Percentiles rank a stretch among this genome's conserved stretches.
Conservation (phyloP, 2,329 filamentous ascomycete species). For the Chrysoporthe austroafricana region DNA sequence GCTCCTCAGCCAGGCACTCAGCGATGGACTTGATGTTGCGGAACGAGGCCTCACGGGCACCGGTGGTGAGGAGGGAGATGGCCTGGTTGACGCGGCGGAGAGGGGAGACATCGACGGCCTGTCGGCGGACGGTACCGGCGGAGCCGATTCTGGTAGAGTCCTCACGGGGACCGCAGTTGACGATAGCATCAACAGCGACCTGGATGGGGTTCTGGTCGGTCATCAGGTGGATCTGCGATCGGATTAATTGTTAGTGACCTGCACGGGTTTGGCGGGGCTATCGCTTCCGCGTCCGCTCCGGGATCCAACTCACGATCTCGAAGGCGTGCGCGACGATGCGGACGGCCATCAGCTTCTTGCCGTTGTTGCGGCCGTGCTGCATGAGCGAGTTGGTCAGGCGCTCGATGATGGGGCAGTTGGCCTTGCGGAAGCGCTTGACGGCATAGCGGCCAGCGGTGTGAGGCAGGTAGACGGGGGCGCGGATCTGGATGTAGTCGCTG, state of each 20-base stretch:
- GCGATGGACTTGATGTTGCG: conserved; percentile 99
- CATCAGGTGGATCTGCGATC: conserved; percentile 93
- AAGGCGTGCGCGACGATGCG: conserved; percentile 98
- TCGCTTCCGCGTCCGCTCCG: background rate
- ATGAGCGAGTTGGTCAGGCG: conserved; percentile 99
- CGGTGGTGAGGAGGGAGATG: conserved; percentile 97
- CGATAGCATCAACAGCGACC: conserved; percentile 98
- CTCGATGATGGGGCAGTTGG: conserved; percentile 99
- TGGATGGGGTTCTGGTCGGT: conserved; percentile 99
- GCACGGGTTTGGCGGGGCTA: background rate
- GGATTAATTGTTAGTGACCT: conserved; percentile 37
- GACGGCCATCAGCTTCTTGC: conserved; percentile 99
- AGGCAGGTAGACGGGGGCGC: conserved; percentile 97
- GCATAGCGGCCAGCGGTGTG: conserved; percentile 99
- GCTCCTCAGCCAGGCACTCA: conserved; percentile 99
- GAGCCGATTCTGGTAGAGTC: conserved; percentile 99
- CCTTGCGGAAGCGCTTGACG: conserved; percentile 99
- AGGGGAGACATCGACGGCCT: conserved; percentile 99
- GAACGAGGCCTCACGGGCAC: conserved; percentile 98
- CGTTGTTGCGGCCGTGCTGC: conserved; percentile 99
- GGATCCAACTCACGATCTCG: conserved; percentile 76
- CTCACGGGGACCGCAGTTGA: conserved; percentile 99
- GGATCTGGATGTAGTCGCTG: conserved; percentile 99
- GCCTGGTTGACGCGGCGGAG: conserved; percentile 99
- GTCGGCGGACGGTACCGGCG: conserved; percentile 98